A percentile compares a stretch with the other conserved stretches of the same genome.
phyloP scores from a whole-genome alignment of 192 early-diverging fungal genomes.

The Funneliformis geosporum region DNA sequence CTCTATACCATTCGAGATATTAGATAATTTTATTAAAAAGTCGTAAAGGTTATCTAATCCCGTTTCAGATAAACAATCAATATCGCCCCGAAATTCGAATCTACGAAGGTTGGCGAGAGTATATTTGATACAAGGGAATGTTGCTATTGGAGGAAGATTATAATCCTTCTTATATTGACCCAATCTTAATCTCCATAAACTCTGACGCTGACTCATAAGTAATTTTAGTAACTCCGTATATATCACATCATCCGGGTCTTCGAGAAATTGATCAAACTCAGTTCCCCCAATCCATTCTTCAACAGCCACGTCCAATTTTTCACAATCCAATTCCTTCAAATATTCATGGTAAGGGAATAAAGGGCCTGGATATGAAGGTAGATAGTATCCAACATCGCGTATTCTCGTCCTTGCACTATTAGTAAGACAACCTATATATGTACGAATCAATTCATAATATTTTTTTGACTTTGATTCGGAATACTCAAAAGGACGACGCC shows the following conservation, averaged over 20 bases:
- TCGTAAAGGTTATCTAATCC: neutral
- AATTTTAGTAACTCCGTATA: neutral
- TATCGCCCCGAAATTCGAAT: neutral
- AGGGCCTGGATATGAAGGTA: neutral
- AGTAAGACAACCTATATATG: neutral
- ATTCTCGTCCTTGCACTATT: neutral
- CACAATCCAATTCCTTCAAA: neutral
- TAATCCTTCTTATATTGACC: neutral
- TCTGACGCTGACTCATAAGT: neutral
- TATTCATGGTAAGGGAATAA: neutral
- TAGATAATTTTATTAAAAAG: neutral
- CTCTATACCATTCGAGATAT: neutral
- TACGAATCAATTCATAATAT: conserved; percentile 2
- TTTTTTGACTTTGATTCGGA: neutral
- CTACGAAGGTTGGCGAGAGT: neutral
- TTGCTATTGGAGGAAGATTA: neutral
- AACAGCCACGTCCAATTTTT: neutral
- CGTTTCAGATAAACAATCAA: neutral
- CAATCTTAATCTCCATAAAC: neutral
- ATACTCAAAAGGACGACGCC: conserved; percentile 23
- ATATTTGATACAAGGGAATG: neutral
- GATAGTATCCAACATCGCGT: neutral
- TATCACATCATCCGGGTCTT: neutral
- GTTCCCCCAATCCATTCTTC: neutral
- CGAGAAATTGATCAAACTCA: too few relatives aligned